These are phyloP conservation scores for Euphrasia confusa DNA, from an alignment of 257 asterid species.

Conservation along the genomic window DNA sequence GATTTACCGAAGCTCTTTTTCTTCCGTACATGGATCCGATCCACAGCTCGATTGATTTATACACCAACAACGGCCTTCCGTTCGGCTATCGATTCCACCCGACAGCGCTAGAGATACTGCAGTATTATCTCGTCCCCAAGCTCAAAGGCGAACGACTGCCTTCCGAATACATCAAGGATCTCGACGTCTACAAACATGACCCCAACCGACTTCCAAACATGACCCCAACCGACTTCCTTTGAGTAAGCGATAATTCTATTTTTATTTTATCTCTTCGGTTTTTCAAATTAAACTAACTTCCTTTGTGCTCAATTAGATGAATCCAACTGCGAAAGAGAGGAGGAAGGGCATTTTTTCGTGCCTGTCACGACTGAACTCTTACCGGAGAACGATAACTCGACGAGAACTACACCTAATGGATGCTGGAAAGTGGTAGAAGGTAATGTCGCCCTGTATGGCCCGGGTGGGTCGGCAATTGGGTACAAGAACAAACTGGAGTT, in stretches of 20 bases:
- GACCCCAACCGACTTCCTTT: constrained; percentile 4
- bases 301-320: not conserved
- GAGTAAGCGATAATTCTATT: not conserved
- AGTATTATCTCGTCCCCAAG: constrained; percentile 4
- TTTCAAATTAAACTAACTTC: no score
- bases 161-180: not conserved
- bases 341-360: constrained; percentile 13
- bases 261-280: not conserved
- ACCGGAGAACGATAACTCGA: not conserved
- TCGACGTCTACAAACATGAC: not conserved
- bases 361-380: not conserved
- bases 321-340: not conserved
- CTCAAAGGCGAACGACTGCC: not conserved
- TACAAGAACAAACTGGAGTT: constrained; percentile 10
- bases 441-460: not conserved
- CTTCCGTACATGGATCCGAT: no score
- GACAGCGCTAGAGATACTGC: not conserved
- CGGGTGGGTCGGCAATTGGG: not conserved
- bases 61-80: not conserved
- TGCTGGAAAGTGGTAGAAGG: constrained; percentile 3
- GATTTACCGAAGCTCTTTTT: no score
- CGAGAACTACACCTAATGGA: constrained; percentile 12
- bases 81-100: not conserved
- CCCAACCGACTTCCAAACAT: not conserved
- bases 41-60: no score